Evolutionary conservation across 1,284 basidiomycete genomes (phyloP).

Genomic region (Ustilago tritici): DNA sequence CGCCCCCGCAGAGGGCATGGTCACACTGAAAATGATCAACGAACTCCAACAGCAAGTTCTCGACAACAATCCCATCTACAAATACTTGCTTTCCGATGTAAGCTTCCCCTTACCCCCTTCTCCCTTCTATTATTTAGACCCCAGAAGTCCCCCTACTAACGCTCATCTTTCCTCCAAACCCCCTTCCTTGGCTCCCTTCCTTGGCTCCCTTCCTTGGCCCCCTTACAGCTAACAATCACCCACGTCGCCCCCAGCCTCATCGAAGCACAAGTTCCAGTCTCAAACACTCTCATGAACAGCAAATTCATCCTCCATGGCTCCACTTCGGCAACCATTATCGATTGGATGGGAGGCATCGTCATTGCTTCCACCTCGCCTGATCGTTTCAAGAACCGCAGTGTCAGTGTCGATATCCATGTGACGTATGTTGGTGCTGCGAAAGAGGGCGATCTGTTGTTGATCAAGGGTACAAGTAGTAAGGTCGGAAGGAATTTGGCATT

Average conservation of each 20-base stretch:
- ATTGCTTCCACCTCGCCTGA: conserved; percentile 46
- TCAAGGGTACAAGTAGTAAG: conserved; percentile 48
- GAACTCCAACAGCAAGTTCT: conserved; percentile 45
- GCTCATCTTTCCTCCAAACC: background rate
- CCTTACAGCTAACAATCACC: conserved; percentile 33
- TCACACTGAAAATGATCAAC: conserved; percentile 49
- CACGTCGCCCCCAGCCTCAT: conserved; percentile 30
- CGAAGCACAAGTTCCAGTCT: conserved; percentile 47
- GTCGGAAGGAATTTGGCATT: conserved; percentile 55
- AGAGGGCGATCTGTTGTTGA: conserved; percentile 48
- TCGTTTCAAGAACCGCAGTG: conserved; percentile 44
- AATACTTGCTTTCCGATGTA: conserved; percentile 50
- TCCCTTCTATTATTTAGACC: background rate
- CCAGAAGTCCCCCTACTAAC: background rate
- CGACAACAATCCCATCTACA: conserved; percentile 53
- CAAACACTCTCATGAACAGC: conserved; percentile 47
- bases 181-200: background rate
- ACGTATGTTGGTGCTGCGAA: conserved; percentile 51
- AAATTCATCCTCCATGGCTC: conserved; percentile 57
- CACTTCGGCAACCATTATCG: conserved; percentile 55
- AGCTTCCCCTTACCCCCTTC: conserved; percentile 9
- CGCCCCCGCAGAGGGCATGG: background rate
- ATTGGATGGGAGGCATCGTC: conserved; percentile 57
- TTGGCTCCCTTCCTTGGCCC: no score
- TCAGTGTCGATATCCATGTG: conserved; percentile 56